A percentile compares a stretch with the other conserved stretches of the same genome.
Conservation (phyloP, 106 monocot genomes). For the Phalaenopsis equestris region DNA sequence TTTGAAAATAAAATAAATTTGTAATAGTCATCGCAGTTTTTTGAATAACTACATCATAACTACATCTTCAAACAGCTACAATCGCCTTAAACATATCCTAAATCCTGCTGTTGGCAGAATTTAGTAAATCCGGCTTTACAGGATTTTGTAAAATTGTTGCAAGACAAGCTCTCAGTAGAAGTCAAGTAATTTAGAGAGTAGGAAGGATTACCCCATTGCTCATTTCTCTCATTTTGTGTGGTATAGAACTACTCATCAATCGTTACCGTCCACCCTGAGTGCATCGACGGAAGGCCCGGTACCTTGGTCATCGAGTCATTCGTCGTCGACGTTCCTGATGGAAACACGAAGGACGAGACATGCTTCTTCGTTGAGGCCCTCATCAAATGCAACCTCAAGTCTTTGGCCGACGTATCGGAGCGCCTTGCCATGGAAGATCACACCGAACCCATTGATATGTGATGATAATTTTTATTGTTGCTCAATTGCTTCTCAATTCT, state of each 20-base stretch:
- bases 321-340: conserved; percentile 49
- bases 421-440: conserved; percentile 34
- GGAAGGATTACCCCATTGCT: too few species aligned
- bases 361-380: conserved; percentile 54
- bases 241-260: conserved; percentile 54
- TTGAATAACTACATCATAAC: too few species aligned
- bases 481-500: not conserved
- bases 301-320: conserved; percentile 35
- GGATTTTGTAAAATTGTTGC: too few species aligned
- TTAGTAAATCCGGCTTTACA: too few species aligned
- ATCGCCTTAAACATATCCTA: too few species aligned
- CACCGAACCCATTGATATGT: conserved; percentile 12
- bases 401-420: conserved; percentile 43
- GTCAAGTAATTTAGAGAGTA: too few species aligned
- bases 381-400: conserved; percentile 67
- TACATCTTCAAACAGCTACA: too few species aligned
- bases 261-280: conserved; percentile 48
- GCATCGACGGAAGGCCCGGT: conserved; percentile 40
- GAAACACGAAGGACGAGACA: conserved; percentile 63
- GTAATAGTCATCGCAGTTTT: too few species aligned
- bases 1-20: too few species aligned
- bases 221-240: too few species aligned
- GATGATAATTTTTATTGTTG: not conserved
- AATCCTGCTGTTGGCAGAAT: too few species aligned
- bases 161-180: too few species aligned